A percentile compares a stretch with the other conserved stretches of the same genome.
These are phyloP conservation scores for Xylariaceae sp. DNA, from an alignment of 2,329 filamentous ascomycete species.

Conservation along the genomic window DNA sequence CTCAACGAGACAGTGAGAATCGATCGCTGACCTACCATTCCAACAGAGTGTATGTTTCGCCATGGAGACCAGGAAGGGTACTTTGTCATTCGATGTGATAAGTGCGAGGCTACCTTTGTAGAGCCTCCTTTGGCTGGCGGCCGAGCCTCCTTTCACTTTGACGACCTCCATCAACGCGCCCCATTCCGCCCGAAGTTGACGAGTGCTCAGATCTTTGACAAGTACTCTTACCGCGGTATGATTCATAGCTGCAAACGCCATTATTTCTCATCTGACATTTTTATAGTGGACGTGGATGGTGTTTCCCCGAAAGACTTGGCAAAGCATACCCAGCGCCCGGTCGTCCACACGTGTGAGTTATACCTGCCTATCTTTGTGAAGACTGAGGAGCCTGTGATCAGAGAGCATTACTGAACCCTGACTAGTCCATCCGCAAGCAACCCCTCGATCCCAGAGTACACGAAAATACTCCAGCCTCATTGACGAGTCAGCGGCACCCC, in stretches of 20 bases:
- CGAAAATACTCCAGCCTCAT: no score
- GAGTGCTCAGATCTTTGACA: conserved; percentile 32
- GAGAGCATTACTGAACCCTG: conserved; percentile 7
- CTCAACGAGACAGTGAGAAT: not conserved
- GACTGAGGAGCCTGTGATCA: not conserved
- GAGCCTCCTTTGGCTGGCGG: conserved; percentile 28
- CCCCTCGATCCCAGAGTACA: conserved; percentile 6
- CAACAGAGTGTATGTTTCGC: conserved; percentile 28
- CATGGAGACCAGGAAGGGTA: conserved; percentile 24
- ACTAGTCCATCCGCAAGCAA: conserved; percentile 21
- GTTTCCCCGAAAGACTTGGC: conserved; percentile 30
- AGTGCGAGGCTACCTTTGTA: conserved; percentile 22
- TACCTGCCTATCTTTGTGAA: not conserved
- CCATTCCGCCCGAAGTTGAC: conserved; percentile 20
- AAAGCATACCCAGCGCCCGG: conserved; percentile 25
- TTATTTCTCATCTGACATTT: conserved; percentile 1
- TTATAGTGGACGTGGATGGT: conserved; percentile 25
- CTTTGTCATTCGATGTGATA: conserved; percentile 30
- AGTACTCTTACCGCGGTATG: conserved; percentile 28
- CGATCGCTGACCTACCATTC: no score
- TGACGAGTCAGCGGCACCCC: conserved; percentile 18
- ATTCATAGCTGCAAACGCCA: not conserved
- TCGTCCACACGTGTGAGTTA: conserved; percentile 28
- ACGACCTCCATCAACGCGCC: conserved; percentile 20
- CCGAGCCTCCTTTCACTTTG: conserved; percentile 30